Percentiles rank a stretch among this genome's conserved stretches.
Conservation (phyloP, 2,329 filamentous ascomycete genomes). For the Penicillium sp. region DNA sequence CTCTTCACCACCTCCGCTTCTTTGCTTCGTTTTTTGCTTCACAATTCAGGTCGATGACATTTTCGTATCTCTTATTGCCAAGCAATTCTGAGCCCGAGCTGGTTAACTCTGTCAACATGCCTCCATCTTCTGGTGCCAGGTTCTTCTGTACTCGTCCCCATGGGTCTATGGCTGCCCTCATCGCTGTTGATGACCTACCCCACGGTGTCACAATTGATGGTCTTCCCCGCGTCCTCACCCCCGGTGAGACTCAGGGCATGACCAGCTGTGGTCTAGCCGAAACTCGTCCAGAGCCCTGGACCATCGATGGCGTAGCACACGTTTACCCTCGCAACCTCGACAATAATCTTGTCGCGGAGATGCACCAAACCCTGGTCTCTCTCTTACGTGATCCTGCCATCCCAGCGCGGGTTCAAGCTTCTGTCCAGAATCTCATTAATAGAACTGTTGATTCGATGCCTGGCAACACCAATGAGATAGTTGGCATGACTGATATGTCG, state of each 20-base stretch:
- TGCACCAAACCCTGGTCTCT: conserved; percentile 23
- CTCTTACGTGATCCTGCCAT: conserved; percentile 25
- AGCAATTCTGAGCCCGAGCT: too few relatives aligned
- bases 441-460: background rate
- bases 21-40: background rate
- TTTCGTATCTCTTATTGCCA: too few relatives aligned
- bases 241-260: conserved; percentile 46
- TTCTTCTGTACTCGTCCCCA: conserved; percentile 47
- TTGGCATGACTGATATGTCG: background rate
- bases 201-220: conserved; percentile 37
- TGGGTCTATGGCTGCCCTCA: conserved; percentile 43
- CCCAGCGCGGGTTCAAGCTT: conserved; percentile 12
- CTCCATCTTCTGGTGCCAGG: conserved; percentile 30
- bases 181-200: conserved; percentile 50
- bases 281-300: conserved; percentile 36
- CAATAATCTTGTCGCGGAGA: conserved; percentile 10
- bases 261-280: conserved; percentile 40
- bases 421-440: background rate
- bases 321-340: background rate
- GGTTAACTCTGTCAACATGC: conserved; percentile 15
- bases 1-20: background rate
- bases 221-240: conserved; percentile 37
- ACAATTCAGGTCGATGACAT: too few relatives aligned
- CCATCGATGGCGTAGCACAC: conserved; percentile 29
- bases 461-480: too few relatives aligned